Evolutionary conservation across 805 yeast species (phyloP).

Genomic region (Danielia oregonensis): DNA sequence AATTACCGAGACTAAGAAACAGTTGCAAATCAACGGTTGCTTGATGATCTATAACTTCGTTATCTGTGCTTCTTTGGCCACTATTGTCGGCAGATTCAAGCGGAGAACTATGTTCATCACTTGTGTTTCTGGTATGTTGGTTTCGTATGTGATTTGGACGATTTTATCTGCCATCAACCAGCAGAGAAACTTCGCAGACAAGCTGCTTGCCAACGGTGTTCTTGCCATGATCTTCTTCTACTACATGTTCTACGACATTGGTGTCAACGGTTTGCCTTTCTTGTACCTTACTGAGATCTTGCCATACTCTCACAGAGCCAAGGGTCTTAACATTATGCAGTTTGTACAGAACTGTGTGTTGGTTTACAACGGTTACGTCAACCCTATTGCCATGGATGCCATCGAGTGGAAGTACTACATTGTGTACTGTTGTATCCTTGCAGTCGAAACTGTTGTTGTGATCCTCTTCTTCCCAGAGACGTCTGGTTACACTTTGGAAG

Average conservation of each 20-base stretch:
- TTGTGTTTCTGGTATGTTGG: slow-evolving; percentile 34
- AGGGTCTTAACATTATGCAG: slow-evolving; percentile 34
- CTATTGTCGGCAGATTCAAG: slow-evolving; percentile 22
- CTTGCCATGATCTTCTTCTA: slow-evolving; percentile 49
- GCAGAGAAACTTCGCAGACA: slow-evolving; percentile 37
- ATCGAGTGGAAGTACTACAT: slow-evolving; percentile 44
- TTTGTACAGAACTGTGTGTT: slow-evolving; percentile 17
- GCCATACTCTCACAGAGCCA: slow-evolving; percentile 38
- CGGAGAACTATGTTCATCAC: slow-evolving; percentile 36
- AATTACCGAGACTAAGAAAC: slow-evolving; percentile 36
- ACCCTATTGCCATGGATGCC: slow-evolving; percentile 36
- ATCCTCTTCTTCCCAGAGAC: slow-evolving; percentile 40
- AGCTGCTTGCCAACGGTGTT: slow-evolving; percentile 42
- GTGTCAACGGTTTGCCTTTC: slow-evolving; percentile 44
- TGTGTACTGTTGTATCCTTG: slow-evolving; percentile 31
- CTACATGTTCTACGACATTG: slow-evolving; percentile 40
- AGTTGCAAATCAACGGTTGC: slow-evolving; percentile 49
- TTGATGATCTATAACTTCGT: slow-evolving; percentile 30
- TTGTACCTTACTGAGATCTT: slow-evolving; percentile 43
- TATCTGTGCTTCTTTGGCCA: slow-evolving; percentile 19
- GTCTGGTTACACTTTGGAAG: slow-evolving; percentile 41
- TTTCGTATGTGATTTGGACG: slow-evolving; percentile 42
- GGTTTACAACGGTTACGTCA: slow-evolving; percentile 22
- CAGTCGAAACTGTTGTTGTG: slow-evolving; percentile 25
- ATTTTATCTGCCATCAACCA: slow-evolving; percentile 42